Conservation (phyloP, 2,329 filamentous ascomycete genomes). For the Furcasterigmium sp. region DNA sequence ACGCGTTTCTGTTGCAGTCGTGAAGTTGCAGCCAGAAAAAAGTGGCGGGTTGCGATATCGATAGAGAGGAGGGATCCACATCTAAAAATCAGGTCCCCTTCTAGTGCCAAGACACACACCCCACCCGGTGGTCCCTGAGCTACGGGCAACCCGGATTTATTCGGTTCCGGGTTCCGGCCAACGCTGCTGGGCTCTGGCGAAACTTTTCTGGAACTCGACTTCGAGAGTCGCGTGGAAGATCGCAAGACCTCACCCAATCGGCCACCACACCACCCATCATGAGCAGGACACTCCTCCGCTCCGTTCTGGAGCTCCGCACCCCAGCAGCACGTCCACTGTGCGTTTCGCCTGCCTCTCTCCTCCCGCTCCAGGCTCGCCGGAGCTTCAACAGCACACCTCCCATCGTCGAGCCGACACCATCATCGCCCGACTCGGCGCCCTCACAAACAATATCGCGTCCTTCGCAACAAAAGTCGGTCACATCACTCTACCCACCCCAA, state of each 20-base stretch:
- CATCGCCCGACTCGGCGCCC: slow-evolving; percentile 9
- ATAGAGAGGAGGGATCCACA: slow-evolving; percentile 2
- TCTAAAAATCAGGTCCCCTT: slow-evolving; percentile 2
- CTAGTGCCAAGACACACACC: slow-evolving; percentile 1
- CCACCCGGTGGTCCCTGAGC: neutral
- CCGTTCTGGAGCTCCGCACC: slow-evolving; percentile 54
- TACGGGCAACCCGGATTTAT: neutral
- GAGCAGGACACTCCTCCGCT: slow-evolving; percentile 59
- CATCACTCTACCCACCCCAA: slow-evolving; percentile 3
- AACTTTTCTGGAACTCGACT: slow-evolving; percentile 3
- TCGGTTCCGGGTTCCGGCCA: neutral
- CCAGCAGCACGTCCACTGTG: slow-evolving; percentile 23
- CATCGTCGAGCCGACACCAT: slow-evolving; percentile 35
- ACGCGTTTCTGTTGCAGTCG: neutral
- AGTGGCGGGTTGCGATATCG: slow-evolving; percentile 11
- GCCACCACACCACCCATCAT: slow-evolving; percentile 23
- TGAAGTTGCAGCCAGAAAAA: neutral
- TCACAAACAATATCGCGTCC: slow-evolving; percentile 6
- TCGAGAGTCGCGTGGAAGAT: neutral
- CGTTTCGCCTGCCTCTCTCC: slow-evolving; percentile 25
- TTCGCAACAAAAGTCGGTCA: slow-evolving; percentile 2
- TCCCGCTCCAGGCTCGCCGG: slow-evolving; percentile 23
- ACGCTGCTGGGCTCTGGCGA: neutral
- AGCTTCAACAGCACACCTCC: slow-evolving; percentile 44
- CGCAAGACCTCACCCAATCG: neutral